A percentile compares a stretch with the other conserved stretches of the same genome.
Evolutionary conservation across 441 rosid genomes (phyloP).

Genomic region (Syzygium malaccense): DNA sequence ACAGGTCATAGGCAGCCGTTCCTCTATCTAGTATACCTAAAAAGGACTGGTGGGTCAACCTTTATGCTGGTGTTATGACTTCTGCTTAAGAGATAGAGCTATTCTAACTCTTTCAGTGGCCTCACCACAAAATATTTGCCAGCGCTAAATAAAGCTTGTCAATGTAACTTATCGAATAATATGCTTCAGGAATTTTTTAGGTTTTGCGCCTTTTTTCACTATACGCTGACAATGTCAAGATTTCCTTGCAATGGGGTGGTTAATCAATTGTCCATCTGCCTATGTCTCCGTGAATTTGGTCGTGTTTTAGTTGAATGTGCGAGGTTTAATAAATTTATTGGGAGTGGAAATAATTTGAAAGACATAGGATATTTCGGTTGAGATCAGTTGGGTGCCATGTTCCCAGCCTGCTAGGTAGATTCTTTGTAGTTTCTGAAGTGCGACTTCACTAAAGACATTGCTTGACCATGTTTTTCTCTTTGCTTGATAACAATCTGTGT

Average conservation of each 20-base stretch:
- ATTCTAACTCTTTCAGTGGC: background rate
- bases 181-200: background rate
- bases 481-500: background rate
- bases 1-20: background rate
- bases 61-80: background rate
- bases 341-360: background rate
- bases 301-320: background rate
- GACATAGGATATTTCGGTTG: background rate
- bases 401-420: background rate
- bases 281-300: background rate
- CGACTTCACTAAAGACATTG: background rate
- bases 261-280: background rate
- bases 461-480: background rate
- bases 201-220: background rate
- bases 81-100: background rate
- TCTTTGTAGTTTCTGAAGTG: background rate
- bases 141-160: background rate
- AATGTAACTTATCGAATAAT: background rate
- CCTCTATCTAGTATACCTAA: background rate
- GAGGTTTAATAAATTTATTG: background rate
- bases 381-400: background rate
- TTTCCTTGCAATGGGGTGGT: background rate
- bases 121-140: background rate
- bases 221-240: background rate
- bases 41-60: background rate